Conservation (phyloP, 208 protist genomes). For the Wallacemonas sp. region DNA sequence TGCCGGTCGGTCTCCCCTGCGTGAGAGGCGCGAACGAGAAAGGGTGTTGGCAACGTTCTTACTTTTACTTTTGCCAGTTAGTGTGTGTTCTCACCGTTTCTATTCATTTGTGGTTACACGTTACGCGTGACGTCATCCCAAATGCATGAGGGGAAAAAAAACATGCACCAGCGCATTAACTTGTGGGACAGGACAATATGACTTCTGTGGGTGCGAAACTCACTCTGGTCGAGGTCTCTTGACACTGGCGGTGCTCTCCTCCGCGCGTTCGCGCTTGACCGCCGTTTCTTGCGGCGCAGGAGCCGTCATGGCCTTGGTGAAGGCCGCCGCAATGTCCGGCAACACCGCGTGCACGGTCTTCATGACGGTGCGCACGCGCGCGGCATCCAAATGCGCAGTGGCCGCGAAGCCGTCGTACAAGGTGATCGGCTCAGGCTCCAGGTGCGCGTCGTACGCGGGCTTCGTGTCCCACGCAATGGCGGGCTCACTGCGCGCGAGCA, state of each 20-base stretch:
- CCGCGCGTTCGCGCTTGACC: neutral
- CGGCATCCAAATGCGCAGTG: conserved; percentile 50
- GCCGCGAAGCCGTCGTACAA: conserved; percentile 68
- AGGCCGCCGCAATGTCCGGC: conserved; percentile 34
- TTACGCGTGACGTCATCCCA: too few species aligned
- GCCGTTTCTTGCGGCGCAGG: conserved; percentile 7
- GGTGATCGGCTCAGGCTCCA: conserved; percentile 31
- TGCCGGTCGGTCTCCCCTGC: too few species aligned
- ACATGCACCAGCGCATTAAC: too few species aligned
- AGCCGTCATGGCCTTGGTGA: conserved; percentile 21
- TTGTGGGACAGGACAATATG: too few species aligned
- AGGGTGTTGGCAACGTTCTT: too few species aligned
- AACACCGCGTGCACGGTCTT: conserved; percentile 30
- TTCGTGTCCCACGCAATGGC: conserved; percentile 48
- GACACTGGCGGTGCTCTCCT: neutral
- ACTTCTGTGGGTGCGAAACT: neutral
- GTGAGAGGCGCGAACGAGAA: too few species aligned
- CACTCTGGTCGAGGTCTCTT: neutral
- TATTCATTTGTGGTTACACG: too few species aligned
- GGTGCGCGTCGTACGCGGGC: conserved; percentile 23
- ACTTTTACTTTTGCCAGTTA: too few species aligned
- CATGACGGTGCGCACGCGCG: conserved; percentile 65
- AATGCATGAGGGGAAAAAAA: too few species aligned
- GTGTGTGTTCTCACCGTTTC: too few species aligned
- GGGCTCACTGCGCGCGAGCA: conserved; percentile 51